A percentile compares a stretch with the other conserved stretches of the same genome.
Conservation (phyloP, 192 early-diverging fungal species). For the Obelidium mucronatum region DNA sequence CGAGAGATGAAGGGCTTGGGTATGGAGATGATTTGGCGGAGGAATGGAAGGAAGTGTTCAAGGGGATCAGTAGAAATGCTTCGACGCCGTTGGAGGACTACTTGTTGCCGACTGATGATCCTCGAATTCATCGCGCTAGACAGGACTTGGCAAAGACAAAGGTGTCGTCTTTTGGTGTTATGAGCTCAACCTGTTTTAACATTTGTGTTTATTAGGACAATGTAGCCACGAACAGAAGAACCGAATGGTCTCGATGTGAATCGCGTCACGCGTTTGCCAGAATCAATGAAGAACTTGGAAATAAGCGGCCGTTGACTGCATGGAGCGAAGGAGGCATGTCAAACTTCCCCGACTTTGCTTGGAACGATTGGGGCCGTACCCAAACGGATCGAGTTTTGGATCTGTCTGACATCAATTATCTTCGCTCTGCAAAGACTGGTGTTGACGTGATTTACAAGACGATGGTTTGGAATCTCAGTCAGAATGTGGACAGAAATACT, state of each 20-base stretch:
- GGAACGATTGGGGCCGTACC: slow-evolving; percentile 49
- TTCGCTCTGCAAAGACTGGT: slow-evolving; percentile 40
- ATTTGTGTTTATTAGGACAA: background rate
- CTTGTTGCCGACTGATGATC: slow-evolving; percentile 51
- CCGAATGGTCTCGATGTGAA: slow-evolving; percentile 54
- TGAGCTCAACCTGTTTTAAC: background rate
- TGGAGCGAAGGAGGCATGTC: slow-evolving; percentile 53
- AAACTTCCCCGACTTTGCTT: slow-evolving; percentile 42
- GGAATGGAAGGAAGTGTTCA: slow-evolving; percentile 41
- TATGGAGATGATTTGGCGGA: slow-evolving; percentile 17
- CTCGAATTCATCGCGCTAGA: slow-evolving; percentile 48
- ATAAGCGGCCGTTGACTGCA: slow-evolving; percentile 47
- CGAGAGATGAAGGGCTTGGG: background rate
- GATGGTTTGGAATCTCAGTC: slow-evolving; percentile 53
- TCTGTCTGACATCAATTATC: slow-evolving; percentile 52
- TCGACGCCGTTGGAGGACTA: slow-evolving; percentile 52
- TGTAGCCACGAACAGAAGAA: slow-evolving; percentile 18
- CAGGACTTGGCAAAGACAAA: slow-evolving; percentile 30
- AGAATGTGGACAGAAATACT: slow-evolving; percentile 54
- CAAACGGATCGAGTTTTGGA: slow-evolving; percentile 56
- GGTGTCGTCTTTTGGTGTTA: background rate
- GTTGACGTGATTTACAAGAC: slow-evolving; percentile 54
- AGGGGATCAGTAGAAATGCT: slow-evolving; percentile 37
- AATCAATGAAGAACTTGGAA: slow-evolving; percentile 47
- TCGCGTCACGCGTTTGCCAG: slow-evolving; percentile 47